Base-by-base conservation (phyloP, 106 monocot genomes). In the Dactylorhiza incarnata region DNA sequence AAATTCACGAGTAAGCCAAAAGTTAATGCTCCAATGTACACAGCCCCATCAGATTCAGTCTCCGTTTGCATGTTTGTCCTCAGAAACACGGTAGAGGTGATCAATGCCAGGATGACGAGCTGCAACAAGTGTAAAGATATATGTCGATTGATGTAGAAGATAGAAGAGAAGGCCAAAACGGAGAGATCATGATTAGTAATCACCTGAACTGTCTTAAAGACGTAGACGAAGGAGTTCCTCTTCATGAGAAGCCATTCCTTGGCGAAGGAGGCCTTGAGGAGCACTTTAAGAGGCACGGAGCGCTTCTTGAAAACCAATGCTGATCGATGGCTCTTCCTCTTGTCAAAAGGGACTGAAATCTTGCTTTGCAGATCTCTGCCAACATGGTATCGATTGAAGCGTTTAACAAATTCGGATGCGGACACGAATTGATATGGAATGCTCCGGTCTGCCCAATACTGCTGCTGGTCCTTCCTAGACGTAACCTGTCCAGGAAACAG, bases 201-300 rank as follows among this genome's bases (percentile, higher is more conserved):
- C 75, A 89, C 89, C 85, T 93, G 93, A 19, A 81, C 50, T 11
- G 76, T 54, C 81, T 85, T 87, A 77, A 88, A 93, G 72, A 88
- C 11, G 73, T 93, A 88, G 47, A 93, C 72, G 73, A 86, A 84
- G n/a, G 93, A 90, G 77, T 90, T 93, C 20, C 93, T 77, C 69
- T 83, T 84, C 20, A 90, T 82, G 50, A 93, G 88, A 71, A 93
- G 90, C 86, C 84, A 88, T 45, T 93, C 93, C 79, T 75, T 93
- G 43, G 73, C 66, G 50, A 90, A 84, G 44, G 82, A 87, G 9
- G 87, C 74, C 20, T 49, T 82, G 7, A 93, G 80, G 54, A 93
- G 88, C 55, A 86, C 84, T n/a, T 49, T 68, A 4, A 3, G 37
- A 5, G 90, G 56, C 29, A 90, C 79, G 5, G 82, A 78, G 16